Base-by-base conservation (phyloP, 2,329 filamentous ascomycete genomes). In the Lasiodiplodia citricola region DNA sequence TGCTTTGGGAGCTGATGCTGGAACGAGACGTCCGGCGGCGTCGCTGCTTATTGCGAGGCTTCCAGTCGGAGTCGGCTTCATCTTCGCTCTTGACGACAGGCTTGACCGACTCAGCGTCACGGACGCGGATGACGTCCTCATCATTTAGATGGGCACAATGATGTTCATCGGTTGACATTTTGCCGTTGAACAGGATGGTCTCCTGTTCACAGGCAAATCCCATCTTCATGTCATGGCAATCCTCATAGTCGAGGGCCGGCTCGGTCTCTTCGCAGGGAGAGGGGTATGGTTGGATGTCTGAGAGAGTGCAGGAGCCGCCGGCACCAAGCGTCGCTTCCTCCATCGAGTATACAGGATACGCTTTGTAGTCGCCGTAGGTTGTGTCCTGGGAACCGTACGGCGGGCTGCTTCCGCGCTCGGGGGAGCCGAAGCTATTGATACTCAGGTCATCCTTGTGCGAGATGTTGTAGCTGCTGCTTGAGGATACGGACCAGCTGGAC, bases 81-180 rank as follows among this genome's bases (percentile, higher is more conserved):
- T 77, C 78, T 13, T 77, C 76, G 28, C 70, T 72, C 6, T 71
- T 69, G 14, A 73, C 72, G 23, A 76, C 71, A 4, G 76, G 78
- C 68, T 79, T 75, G 6, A 80, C 79, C 6, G 75, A 79, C 69
- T 81, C 78, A 18, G 77, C 76, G 41, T 78, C 78, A 51, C 78
- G 73, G 6, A 74, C 68, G 16, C 67, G 67, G 37, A 65, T 64
- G 41, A 51, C 28, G 21, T 68, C 67, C n/a, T 68, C 67, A 8
- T 65, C 67, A 3, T 51, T 60, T 25, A 51, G 13, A 28, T 50
- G 58, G 14, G 52, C 8, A n/a, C 55, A 57, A 23, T 28, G 38
- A 23, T 50, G 35, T 2, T 69, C 63, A 31, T 51, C 41, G 11
- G 25, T 23, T 6, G 51, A 44, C 56, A 63, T 62, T 31, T 52